These are phyloP conservation scores for Sorghum bicolor DNA, from an alignment of 176 grass and related monocot genomes.

Conservation along the genomic window Sorghum_bicolor_NCBIv3 NC_012870.2:6046501-6047000, in stretches of 20 bases:
- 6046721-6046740: constrained; percentile 72
- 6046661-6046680: constrained; percentile 81
- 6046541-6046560: constrained; percentile 76
- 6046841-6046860: neutral
- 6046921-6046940: constrained; percentile 70
- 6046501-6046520: constrained; percentile 74
- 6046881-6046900: neutral
- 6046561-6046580: constrained; percentile 58
- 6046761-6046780: constrained; percentile 70
- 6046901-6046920: constrained; percentile 40
- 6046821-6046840: neutral
- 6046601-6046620: constrained; percentile 56
- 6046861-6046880: neutral
- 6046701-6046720: constrained; percentile 59
- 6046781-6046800: constrained; percentile 25
- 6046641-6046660: constrained; percentile 83
- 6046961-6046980: constrained; percentile 70
- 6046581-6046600: constrained; percentile 53
- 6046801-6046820: neutral
- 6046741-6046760: constrained; percentile 63
- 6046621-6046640: constrained; percentile 68
- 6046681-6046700: constrained; percentile 71
- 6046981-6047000: constrained; percentile 73
- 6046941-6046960: constrained; percentile 57
- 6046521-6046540: constrained; percentile 66